Base-by-base conservation (phyloP, 805 yeast genomes). In the Clavispora vitiphila region DNA sequence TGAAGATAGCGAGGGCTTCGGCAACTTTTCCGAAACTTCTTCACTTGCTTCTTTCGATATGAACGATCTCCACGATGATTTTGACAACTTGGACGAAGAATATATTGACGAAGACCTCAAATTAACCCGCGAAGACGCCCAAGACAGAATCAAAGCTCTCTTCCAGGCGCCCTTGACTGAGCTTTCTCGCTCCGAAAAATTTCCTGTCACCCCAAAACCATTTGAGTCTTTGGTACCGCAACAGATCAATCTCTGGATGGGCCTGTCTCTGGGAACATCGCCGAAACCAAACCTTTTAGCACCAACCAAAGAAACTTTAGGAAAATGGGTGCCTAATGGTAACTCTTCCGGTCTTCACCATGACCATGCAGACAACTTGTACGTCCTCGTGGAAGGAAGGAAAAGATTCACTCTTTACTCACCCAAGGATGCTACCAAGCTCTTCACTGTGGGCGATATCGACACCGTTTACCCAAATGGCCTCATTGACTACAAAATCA, bases 351-450 rank as follows among this genome's bases (percentile, higher is more conserved):
- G 91, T 0, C 61, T 84, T 10, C 91, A 84, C 51, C 91, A 84
- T 56, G 91, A 84, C 56, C 90, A 83, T 60, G 86, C 90, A 1
- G 90, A 83, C 55, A 84, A 84, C 53, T 62, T 84, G 26, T 84
- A 84, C 55, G 67, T 83, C 4, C 76, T 84, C 1, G 55, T 78
- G 1, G 61, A 70, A 21, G 93, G 91, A 0, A 55, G 51, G 7
- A 84, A 84, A 52, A 57, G 89, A 45, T 84, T 84, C 57, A 83
- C 90, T 0, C 51, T 84, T 5, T 82, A 72, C 53, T 67, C 81
- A 5, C 91, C 93, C 1, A 63, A 64, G 20, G 85, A 79, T 52
- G 87, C 83, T 0, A 58, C 58, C 2, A 71, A 72, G 43, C 61
- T 84, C 57, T 71, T 73, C 57, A 82, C 89, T 0, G 78, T 78